Conservation (phyloP, 179 eudicot species). For the Camellia oleifera region DNA sequence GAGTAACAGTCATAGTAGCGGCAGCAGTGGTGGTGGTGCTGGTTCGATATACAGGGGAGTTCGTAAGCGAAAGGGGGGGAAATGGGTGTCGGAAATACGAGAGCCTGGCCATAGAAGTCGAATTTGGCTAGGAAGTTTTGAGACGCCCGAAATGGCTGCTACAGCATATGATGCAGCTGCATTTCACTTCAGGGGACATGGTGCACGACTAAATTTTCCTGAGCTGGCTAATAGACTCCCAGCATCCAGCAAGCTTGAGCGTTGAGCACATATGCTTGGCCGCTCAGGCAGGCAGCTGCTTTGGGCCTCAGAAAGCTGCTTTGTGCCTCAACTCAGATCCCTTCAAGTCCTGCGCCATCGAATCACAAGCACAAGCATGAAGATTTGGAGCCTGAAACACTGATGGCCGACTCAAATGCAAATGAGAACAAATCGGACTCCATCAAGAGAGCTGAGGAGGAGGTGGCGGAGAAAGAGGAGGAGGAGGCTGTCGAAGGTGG, state of each 20-base stretch:
- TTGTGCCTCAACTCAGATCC: neutral
- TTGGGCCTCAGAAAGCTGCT: no score
- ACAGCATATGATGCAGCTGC: no score
- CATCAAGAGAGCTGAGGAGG: neutral
- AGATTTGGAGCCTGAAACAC: slow-evolving; percentile 15
- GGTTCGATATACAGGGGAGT: slow-evolving; percentile 13
- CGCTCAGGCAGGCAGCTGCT: no score
- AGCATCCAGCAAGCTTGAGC: no score
- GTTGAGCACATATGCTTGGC: no score
- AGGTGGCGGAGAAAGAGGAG: neutral
- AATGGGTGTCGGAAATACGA: slow-evolving; percentile 29
- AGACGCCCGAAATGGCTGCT: slow-evolving; percentile 18
- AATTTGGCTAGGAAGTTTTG: slow-evolving; percentile 25
- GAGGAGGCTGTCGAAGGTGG: neutral
- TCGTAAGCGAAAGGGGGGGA: slow-evolving; percentile 29
- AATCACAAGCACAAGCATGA: slow-evolving; percentile 31
- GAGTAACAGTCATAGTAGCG: neutral
- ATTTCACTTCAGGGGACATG: no score
- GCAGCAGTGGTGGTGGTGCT: neutral
- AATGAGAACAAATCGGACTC: neutral
- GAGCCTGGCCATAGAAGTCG: slow-evolving; percentile 21
- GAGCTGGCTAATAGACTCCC: neutral
- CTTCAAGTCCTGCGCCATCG: slow-evolving; percentile 16
- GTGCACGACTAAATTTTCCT: neutral
- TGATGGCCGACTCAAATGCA: neutral